These are phyloP conservation scores for Clitopilus passeckerianus DNA, from an alignment of 768 basidiomycete genomes.

Conservation along the genomic window DNA sequence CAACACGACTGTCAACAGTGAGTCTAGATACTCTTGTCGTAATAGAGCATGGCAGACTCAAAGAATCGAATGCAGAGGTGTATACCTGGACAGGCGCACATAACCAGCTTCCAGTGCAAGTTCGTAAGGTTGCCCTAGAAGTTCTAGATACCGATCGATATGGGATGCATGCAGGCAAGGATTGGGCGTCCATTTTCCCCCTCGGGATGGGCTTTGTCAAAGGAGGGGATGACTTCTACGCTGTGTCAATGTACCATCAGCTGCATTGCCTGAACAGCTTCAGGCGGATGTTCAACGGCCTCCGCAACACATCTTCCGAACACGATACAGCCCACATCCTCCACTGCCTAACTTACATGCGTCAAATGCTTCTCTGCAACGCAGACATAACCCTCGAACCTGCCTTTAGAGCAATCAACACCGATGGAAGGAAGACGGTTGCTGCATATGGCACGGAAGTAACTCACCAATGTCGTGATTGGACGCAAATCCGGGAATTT, in stretches of 20 bases:
- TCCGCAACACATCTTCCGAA: neutral
- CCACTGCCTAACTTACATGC: constrained; percentile 6
- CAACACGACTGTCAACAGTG: no score
- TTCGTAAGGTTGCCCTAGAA: constrained; percentile 2
- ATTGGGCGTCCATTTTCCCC: constrained; percentile 7
- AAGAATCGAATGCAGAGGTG: no score
- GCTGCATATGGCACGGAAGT: constrained; percentile 4
- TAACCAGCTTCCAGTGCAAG: neutral
- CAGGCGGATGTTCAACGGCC: constrained; percentile 1
- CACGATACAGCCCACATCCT: neutral
- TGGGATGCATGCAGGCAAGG: constrained; percentile 5
- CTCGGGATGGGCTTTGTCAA: constrained; percentile 6
- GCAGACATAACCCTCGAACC: constrained; percentile 8
- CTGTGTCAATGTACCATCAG: constrained; percentile 8
- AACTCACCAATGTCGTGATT: constrained; percentile 7
- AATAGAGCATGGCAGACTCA: no score
- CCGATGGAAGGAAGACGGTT: neutral
- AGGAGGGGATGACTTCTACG: constrained; percentile 1
- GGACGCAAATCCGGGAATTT: constrained; percentile 6
- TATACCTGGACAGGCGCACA: neutral
- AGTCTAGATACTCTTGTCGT: no score
- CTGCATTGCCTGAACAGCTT: constrained; percentile 7
- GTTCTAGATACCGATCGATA: constrained; percentile 5
- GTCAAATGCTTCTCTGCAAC: constrained; percentile 6
- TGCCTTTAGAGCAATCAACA: neutral